Evolutionary conservation across 192 early-diverging fungal genomes (phyloP).

Genomic region (Helicostylum pulchrum): DNA sequence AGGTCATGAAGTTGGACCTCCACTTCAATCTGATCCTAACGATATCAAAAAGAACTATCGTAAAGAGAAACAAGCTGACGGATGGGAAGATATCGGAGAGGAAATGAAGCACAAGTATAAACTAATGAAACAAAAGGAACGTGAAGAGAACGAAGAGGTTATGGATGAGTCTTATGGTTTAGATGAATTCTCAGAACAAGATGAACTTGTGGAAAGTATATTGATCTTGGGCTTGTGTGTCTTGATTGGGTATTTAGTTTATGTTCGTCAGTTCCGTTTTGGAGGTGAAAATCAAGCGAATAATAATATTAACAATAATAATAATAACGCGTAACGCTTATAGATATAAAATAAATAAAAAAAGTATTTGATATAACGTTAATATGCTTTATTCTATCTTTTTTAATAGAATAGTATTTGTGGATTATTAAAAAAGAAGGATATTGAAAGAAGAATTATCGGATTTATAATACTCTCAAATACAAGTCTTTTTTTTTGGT

Average conservation of each 20-base stretch:
- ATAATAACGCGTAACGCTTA: too few relatives aligned
- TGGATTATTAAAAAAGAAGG: too few relatives aligned
- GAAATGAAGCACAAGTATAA: constrained; percentile 36
- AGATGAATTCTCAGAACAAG: constrained; percentile 45
- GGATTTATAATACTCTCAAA: too few relatives aligned
- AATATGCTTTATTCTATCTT: too few relatives aligned
- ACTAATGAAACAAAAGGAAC: constrained; percentile 25
- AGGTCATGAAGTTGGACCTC: constrained; percentile 55
- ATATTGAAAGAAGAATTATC: too few relatives aligned
- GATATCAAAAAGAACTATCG: constrained; percentile 12
- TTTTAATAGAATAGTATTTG: too few relatives aligned
- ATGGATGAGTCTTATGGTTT: constrained; percentile 29
- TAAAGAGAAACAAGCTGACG: constrained; percentile 9
- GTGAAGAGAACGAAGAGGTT: constrained; percentile 28
- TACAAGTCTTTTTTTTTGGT: too few relatives aligned
- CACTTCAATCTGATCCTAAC: not conserved
- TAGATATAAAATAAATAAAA: too few relatives aligned
- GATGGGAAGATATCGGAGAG: constrained; percentile 40
- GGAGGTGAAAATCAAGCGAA: constrained; percentile 3
- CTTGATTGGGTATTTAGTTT: constrained; percentile 54
- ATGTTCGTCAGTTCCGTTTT: constrained; percentile 57
- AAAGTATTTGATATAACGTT: too few relatives aligned
- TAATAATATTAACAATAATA: too few relatives aligned
- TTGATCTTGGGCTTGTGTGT: constrained; percentile 52
- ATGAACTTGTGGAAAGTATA: constrained; percentile 49